phyloP scores from a whole-genome alignment of 306 rosid genomes.

The Ceratonia siliqua region DNA sequence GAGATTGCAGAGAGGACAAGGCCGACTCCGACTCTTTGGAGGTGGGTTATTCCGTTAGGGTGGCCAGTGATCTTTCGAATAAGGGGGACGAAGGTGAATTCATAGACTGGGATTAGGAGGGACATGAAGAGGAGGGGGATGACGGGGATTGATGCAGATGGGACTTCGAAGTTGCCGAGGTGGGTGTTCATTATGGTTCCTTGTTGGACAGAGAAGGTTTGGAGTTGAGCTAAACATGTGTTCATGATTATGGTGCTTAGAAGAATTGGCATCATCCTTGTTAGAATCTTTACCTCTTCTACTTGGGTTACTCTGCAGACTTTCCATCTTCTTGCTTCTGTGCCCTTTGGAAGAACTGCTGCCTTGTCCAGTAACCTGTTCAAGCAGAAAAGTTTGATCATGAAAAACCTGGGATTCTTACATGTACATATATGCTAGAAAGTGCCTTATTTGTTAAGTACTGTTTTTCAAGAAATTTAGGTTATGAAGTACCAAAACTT shows the following conservation, averaged over 20 bases:
- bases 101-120: constrained; percentile 53
- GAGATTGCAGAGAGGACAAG: constrained; percentile 58
- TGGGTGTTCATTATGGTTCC: constrained; percentile 49
- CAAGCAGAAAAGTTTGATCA: constrained; percentile 13
- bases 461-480: not conserved
- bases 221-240: constrained; percentile 61
- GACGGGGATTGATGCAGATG: constrained; percentile 55
- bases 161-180: constrained; percentile 33
- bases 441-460: not conserved
- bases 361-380: constrained; percentile 59
- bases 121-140: constrained; percentile 65
- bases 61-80: constrained; percentile 44
- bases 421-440: not conserved
- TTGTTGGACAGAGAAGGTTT: constrained; percentile 56
- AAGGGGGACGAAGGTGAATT: constrained; percentile 48
- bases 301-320: constrained; percentile 54
- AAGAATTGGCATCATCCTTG: constrained; percentile 66
- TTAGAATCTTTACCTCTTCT: constrained; percentile 62
- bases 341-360: constrained; percentile 41
- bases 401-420: not conserved
- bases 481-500: too few relatives aligned
- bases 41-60: constrained; percentile 51
- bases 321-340: constrained; percentile 39
- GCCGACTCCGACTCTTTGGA: constrained; percentile 61
- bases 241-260: constrained; percentile 60